Evolutionary conservation across 495 filamentous ascomycete species (phyloP), one percentile per base, ranked within the genome.

Genomic region (Chaetomium fimeti): DNA sequence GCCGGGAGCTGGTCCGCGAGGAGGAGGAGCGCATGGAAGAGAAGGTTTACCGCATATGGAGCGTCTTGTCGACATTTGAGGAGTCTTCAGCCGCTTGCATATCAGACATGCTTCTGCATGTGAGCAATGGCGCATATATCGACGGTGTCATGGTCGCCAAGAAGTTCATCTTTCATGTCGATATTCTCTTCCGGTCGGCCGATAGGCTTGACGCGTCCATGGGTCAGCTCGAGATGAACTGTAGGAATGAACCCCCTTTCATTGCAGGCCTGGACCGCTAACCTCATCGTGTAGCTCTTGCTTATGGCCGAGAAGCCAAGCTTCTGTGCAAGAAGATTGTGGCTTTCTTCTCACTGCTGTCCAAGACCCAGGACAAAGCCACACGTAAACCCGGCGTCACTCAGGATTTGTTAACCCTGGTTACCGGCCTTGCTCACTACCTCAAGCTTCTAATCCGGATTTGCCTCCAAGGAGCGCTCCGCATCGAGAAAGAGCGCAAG

Each of bases 281-380:
- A 69, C 28, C 4, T 18, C 8, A 16, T 22, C 29, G 43, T 60
- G 29, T 71, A 93, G 93, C 90, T 63, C 81, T 98, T 47, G 88
- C 91, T 28, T 98, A 97, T 73, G 89, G 90, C 22, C 87, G 95
- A 62, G 95, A 99, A 79, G 89, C 95, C 24, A 99, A 98, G 77
- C 82, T 99, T 36, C 87, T 99, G 15, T 99, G 95, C 82, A 99
- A 99, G 76, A 99, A 99, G 77, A 96, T 99, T 59, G 94, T 99
- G 28, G 90, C 94, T 20, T 99, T 99, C 80, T 99, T 99, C 75
- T 89, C 90, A 13, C 78, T 99, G 36, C 81, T 99, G 5, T 92
- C 93, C 3, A 96, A 96, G 70, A 93, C 91, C 2, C 93, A 97
- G 75, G 92, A 97, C 67, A 91, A 88, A 16, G 91, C 91, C 9